A percentile compares a stretch with the other conserved stretches of the same genome.
These are phyloP conservation scores for Quercus ilex DNA, from an alignment of 306 rosid genomes.

Conservation along the genomic window DNA sequence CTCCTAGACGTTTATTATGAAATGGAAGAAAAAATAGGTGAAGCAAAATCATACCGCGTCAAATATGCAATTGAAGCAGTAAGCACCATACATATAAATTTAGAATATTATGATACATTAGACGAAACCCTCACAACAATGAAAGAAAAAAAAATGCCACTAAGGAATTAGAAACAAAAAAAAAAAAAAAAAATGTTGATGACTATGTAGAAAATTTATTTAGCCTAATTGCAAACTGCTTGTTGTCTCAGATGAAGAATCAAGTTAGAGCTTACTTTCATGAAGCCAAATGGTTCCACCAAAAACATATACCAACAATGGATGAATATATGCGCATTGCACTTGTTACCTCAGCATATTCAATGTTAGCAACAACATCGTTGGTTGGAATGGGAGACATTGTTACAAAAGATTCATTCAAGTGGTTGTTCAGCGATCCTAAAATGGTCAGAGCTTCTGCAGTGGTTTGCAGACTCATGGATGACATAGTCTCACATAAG, in stretches of 20 bases:
- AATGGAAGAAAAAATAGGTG: slow-evolving; percentile 4
- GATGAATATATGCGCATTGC: slow-evolving; percentile 30
- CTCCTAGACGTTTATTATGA: slow-evolving; percentile 19
- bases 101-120: no score
- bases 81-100: background rate
- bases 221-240: no score
- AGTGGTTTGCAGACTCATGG: slow-evolving; percentile 33
- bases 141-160: no score
- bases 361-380: slow-evolving; percentile 12
- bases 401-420: slow-evolving; percentile 26
- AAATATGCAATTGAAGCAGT: slow-evolving; percentile 27
- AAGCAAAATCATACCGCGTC: slow-evolving; percentile 14
- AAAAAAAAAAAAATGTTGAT: background rate
- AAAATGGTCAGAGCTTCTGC: slow-evolving; percentile 21
- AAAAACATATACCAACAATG: slow-evolving; percentile 20
- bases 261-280: slow-evolving; percentile 20
- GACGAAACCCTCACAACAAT: no score
- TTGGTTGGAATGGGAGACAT: slow-evolving; percentile 28
- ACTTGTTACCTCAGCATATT: background rate
- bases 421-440: slow-evolving; percentile 30
- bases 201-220: no score
- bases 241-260: slow-evolving; percentile 1
- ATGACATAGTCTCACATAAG: slow-evolving; percentile 39
- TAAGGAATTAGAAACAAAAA: background rate
- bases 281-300: slow-evolving; percentile 45